These are phyloP conservation scores for Cyclanthera cordifolia DNA, from an alignment of 306 rosid genomes.

Conservation along the genomic window DNA sequence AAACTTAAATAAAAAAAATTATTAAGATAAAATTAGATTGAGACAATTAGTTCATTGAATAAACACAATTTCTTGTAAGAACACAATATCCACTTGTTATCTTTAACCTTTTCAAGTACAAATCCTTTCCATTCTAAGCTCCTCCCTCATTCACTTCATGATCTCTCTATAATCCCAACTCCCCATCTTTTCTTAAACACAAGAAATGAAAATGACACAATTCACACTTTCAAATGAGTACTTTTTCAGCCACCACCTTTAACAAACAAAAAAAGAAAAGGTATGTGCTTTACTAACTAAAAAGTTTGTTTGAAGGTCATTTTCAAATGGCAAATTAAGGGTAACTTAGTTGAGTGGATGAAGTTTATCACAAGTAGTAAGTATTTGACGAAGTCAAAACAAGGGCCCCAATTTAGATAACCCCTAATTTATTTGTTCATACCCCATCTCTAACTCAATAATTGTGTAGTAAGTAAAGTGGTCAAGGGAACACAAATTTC, in stretches of 20 bases:
- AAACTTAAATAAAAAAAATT: too few species aligned
- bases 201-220: neutral
- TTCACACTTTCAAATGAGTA: neutral
- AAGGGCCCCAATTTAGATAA: neutral
- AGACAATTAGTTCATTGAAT: too few species aligned
- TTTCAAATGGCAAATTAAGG: neutral
- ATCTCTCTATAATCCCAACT: neutral
- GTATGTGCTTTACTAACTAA: neutral
- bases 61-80: neutral
- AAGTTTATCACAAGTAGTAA: neutral
- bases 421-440: neutral
- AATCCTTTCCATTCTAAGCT: neutral
- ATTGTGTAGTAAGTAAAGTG: neutral
- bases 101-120: neutral
- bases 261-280: too few species aligned
- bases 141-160: neutral
- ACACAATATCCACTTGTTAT: too few species aligned
- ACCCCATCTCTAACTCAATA: conserved; percentile 9
- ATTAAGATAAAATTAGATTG: too few species aligned
- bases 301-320: neutral
- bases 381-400: neutral
- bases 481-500: neutral
- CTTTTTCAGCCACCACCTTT: neutral
- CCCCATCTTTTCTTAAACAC: neutral
- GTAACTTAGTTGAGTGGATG: neutral